These are phyloP conservation scores for Craterostigma plantagineum DNA, from an alignment of 257 asterid species.

Conservation along the genomic window DNA sequence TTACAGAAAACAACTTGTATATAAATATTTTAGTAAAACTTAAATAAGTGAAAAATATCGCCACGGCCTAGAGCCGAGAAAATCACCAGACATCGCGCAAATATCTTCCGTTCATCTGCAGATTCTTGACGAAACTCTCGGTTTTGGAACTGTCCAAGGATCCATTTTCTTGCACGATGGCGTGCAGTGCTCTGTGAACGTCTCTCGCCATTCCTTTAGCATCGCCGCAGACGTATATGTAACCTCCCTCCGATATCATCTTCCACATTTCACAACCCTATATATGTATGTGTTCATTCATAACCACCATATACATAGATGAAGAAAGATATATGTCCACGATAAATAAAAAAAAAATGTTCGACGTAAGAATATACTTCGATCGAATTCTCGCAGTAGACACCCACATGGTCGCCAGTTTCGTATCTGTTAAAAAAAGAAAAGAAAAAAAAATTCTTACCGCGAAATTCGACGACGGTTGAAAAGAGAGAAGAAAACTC, in stretches of 20 bases:
- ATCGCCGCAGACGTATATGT: slow-evolving; percentile 86
- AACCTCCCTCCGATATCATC: slow-evolving; percentile 74
- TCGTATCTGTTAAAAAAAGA: slow-evolving; percentile 35
- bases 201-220: slow-evolving; percentile 99
- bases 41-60: too few relatives aligned
- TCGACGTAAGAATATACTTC: too few relatives aligned
- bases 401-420: slow-evolving; percentile 78
- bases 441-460: neutral
- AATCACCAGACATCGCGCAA: slow-evolving; percentile 40
- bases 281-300: too few relatives aligned
- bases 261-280: slow-evolving; percentile 83
- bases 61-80: too few relatives aligned
- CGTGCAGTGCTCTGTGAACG: slow-evolving; percentile 93
- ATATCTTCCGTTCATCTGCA: slow-evolving; percentile 34
- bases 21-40: too few relatives aligned
- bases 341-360: too few relatives aligned
- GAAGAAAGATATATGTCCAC: too few relatives aligned
- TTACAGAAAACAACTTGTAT: too few relatives aligned
- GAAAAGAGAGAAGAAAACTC: slow-evolving; percentile 14
- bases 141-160: slow-evolving; percentile 39
- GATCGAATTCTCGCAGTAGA: slow-evolving; percentile 45
- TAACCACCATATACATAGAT: too few relatives aligned
- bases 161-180: slow-evolving; percentile 63
- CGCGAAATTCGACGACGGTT: neutral
- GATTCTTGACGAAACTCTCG: slow-evolving; percentile 41